Base-by-base conservation (phyloP, 345 rosid genomes). In the Carallia pectinifolia region DNA sequence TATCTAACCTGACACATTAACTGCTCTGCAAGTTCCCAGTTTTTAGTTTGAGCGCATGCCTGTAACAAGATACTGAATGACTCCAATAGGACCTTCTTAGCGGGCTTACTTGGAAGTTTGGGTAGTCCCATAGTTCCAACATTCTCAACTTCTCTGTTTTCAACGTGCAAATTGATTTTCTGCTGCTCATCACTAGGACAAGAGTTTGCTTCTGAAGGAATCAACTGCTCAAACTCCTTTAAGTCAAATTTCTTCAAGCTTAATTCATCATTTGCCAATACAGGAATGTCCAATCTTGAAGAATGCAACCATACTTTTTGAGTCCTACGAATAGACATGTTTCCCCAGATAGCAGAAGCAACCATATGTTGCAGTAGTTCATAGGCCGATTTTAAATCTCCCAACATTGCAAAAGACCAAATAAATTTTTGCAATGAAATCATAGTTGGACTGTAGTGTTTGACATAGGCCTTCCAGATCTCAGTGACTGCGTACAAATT, bases 361-460 rank as follows among this genome's bases (percentile, higher is more conserved):
- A 94, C 88, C 96, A 94, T 86, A 72, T 82, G 75, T 83, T 90
- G 97, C 87, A 91, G 76, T 60, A 81, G 56, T 74, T 84, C 80
- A 82, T 72, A 83, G 27, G 97, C 97, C 61, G 96, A 82, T 58
- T 85, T 79, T 71, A 86, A 65, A 80, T 94, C 97, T 58, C 85
- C 80, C 77, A 91, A 80, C 75, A 78, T 86, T 62, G 86, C 60
- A 74, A 90, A 85, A 62, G 95, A 86, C 87, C 84, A 74, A 65
- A 90, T 66, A 78, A 91, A 90, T 68, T 81, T 81, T 66, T 77
- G 80, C 76, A 91, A 77, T 27, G 82, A 62, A 47, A 67, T 29
- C 64, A 87, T 65, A 69, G 75, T 81, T 66, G 83, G 82, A 61
- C 80, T 86, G 76, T 87, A 89, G 81, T 81, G 82, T 78, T 84